Base-by-base conservation (phyloP, 2,329 filamentous ascomycete species). In the Dothistroma septosporum region DNA sequence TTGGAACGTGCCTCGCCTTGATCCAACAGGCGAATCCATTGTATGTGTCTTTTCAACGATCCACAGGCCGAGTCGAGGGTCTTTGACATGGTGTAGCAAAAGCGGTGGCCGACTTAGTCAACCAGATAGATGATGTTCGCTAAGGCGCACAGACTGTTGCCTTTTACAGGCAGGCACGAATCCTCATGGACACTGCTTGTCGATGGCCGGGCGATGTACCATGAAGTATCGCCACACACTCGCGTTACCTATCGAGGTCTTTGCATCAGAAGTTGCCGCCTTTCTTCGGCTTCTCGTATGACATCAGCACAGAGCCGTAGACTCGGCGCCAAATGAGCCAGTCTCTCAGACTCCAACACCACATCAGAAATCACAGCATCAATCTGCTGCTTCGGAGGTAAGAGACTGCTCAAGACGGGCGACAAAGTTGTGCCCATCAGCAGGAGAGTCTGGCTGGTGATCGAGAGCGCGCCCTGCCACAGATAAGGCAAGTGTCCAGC, bases 391-490 rank as follows among this genome's bases (percentile, higher is more conserved):
- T 72, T 76, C 1, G 82, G 78, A 9, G 82, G 80, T 32, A 93
- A 79, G 46, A 92, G 85, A 54, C 79, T 82, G 24, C 84, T 85
- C 2, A 93, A 82, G 5, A 87, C 87, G 1, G 87, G 86, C 9
- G 87, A 92, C 85, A 93, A 90, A 16, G 88, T 91, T 16, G 90
- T 89, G 7, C 89, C 90, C 90, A 94, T 93, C 35, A 94, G 85
- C 48, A 94, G 80, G 16, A 94, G 79, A 1, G 88, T 89, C 74
- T 94, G 90, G 6, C 89, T 91, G 22, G 92, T 88, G 71, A 94
- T 90, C 22, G 88, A 92, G 41, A 94, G 81, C 9, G 90, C 89
- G 19, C 90, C 90, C 77, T 93, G 90, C 87, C 89, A 94, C 21
- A 93, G 82, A 75, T 93, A 94, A 12, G 90, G 90, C 78, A 94